These are phyloP conservation scores for Botrytis fabae DNA, from an alignment of 2,329 filamentous ascomycete species.

Conservation along the genomic window DNA sequence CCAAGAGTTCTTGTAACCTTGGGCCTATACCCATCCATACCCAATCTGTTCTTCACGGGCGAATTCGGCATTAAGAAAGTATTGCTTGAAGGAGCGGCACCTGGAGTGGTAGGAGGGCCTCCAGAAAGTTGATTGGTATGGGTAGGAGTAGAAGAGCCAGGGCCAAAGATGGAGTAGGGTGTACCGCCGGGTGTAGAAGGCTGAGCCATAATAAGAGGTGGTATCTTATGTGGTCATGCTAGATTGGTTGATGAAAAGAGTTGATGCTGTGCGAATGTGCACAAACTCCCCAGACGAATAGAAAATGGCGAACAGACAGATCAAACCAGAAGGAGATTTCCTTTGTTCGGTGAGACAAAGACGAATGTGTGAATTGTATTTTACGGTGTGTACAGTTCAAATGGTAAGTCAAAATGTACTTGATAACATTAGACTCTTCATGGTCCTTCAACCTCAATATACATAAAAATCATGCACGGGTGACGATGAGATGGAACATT, in stretches of 20 bases:
- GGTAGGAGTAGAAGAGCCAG: slow-evolving; percentile 35
- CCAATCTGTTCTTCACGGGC: slow-evolving; percentile 65
- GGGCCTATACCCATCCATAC: slow-evolving; percentile 76
- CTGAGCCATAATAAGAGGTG: slow-evolving; percentile 44
- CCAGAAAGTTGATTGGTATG: slow-evolving; percentile 29
- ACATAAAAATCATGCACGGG: slow-evolving; percentile 15
- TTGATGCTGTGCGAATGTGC: slow-evolving; percentile 18
- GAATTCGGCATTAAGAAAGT: slow-evolving; percentile 92
- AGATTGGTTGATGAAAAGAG: slow-evolving; percentile 16
- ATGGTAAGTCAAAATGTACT: slow-evolving; percentile 11
- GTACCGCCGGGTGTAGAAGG: slow-evolving; percentile 48
- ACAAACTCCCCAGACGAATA: slow-evolving; percentile 14
- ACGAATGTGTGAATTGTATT: not conserved
- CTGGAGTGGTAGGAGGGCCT: slow-evolving; percentile 44
- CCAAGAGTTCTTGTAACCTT: slow-evolving; percentile 77
- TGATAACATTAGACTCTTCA: slow-evolving; percentile 2
- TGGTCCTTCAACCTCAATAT: slow-evolving; percentile 3
- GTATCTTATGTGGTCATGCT: slow-evolving; percentile 29
- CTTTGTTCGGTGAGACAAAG: not conserved
- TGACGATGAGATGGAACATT: slow-evolving; percentile 3
- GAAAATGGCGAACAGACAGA: not conserved
- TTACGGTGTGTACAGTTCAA: not conserved
- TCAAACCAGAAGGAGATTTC: not conserved
- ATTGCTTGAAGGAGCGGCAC: slow-evolving; percentile 62
- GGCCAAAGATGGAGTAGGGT: slow-evolving; percentile 51